Base-by-base conservation (phyloP, 768 basidiomycete species). In the Naematelia encephala region DNA sequence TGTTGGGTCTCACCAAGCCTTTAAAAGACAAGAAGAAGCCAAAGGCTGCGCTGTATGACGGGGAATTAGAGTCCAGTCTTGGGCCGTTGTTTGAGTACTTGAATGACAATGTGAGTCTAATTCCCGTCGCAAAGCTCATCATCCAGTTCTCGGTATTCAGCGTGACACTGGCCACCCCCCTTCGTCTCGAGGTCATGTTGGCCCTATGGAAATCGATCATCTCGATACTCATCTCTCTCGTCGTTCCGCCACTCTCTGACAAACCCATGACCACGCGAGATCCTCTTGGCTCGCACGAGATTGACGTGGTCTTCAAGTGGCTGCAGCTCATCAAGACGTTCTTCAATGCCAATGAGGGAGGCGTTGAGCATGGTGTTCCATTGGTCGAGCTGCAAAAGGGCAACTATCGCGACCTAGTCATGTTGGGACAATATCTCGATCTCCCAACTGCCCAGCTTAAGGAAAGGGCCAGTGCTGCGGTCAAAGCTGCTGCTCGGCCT, bases 251-350 rank as follows among this genome's bases (percentile, higher is more conserved):
- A 1, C 62, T 75, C 11, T 74, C 73, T 1, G 73, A 77, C 59
- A 65, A 68, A 51, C 66, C 68, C 0, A 46, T 29, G 22, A 56
- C 63, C 42, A 51, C 62, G 3, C 39, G 43, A 3, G 57, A 65
- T 1, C 46, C 56, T 2, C 59, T 68, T 0, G 29, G 57, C 0
- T 44, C 68, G 0, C 64, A 56, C 14, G 74, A 77, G 49, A 56
- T 70, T n/a, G 72, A 74, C 52, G 63, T 77, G 12, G 66, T 77
- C 5, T 75, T 75, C 70, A 75, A 77, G 55, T 77, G 74, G 74
- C 62, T 77, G 1, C 71, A 73, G 59, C 51, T 71, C 28, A 58
- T 76, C 44, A 77, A 77, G 54, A 44, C 66, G 2, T 77, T 75
- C 62, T 77, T 74, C 63, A 77, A 77, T 59, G 76, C 76, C 25